Evolutionary conservation across 495 filamentous ascomycete species (phyloP), one percentile per base, ranked within the genome.

Genomic region (Cercophora newfieldiana): DNA sequence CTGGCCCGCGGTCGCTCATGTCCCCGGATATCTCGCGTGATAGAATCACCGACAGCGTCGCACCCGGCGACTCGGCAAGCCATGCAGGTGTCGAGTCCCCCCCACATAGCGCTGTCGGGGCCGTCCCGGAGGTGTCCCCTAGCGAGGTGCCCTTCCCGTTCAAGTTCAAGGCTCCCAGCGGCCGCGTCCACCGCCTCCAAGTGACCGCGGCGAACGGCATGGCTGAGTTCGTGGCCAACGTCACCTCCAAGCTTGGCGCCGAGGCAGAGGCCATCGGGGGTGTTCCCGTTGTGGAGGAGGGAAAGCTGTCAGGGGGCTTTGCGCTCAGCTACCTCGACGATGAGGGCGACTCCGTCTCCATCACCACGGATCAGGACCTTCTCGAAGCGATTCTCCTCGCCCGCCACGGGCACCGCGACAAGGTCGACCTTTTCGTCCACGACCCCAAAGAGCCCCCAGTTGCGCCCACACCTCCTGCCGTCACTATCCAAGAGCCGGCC

Each of bases 101-200:
- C 29, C 81, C 85, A 2, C 89, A 91, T 61, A 91, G 89, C 49
- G 79, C 81, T 8, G 65, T 88, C 28, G 81, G 75, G 67, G 8
- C 54, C 29, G 55, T 66, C 7, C 71, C 69, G 1, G 83, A 84
- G 26, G 69, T 81, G 8, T 72, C 86, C 22, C 79, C 84, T 0
- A 87, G 90, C 72, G 91, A 93, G 61, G 74, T 82, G 12, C 91
- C 95, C 0, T 99, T 98, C 80, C 86, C 94, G 25, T 98, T 99
- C 88, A 99, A 99, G 77, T 99, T 99, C 86, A 98, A 99, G 81
- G 94, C 95, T 3, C 95, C 96, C 18, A 95, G 92, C 75, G 95
- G 96, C 49, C 91, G 95, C 48, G 93, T 98, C 26, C 96, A 98
- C 77, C 88, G 96, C 47, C 82, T 98, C 8, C 95, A 97, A 72